These are phyloP conservation scores for Cyberlindnera bimundalis DNA, from an alignment of 805 yeast genomes.

Conservation along the genomic window DNA sequence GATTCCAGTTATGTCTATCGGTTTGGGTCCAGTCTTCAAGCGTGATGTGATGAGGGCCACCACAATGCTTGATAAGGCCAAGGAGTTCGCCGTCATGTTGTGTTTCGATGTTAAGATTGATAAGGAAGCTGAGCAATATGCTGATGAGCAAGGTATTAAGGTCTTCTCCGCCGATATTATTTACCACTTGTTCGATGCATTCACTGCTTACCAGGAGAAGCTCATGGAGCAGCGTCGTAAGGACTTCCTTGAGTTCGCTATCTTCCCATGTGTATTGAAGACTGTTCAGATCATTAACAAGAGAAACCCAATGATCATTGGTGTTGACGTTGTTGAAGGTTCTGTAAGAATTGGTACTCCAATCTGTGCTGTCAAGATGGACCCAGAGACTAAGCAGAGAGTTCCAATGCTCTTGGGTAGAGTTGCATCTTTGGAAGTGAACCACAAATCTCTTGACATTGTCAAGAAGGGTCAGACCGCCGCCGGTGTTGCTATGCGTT, in stretches of 20 bases:
- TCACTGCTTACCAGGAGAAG: constrained; percentile 86
- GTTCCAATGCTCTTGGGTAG: constrained; percentile 73
- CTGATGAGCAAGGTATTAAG: constrained; percentile 86
- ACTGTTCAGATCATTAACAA: constrained; percentile 96
- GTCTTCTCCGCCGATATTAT: constrained; percentile 95
- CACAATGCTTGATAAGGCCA: constrained; percentile 95
- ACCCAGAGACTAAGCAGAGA: constrained; percentile 77
- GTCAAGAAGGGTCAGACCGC: constrained; percentile 94
- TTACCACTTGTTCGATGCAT: constrained; percentile 93
- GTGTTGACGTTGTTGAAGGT: constrained; percentile 97
- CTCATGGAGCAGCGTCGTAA: constrained; percentile 86
- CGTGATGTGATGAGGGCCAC: constrained; percentile 98
- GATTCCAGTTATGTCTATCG: constrained; percentile 98
- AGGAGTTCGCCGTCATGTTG: constrained; percentile 94
- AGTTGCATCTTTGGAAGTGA: constrained; percentile 91
- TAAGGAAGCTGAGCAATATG: constrained; percentile 98
- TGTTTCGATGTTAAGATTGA: constrained; percentile 97
- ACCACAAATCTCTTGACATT: constrained; percentile 74
- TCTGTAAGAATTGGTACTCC: constrained; percentile 89
- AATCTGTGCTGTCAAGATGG: constrained; percentile 86
- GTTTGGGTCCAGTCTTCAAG: constrained; percentile 96
- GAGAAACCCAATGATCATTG: constrained; percentile 98
- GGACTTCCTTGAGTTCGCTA: constrained; percentile 83
- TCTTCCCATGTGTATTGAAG: constrained; percentile 92
- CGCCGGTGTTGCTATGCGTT: constrained; percentile 98